These are phyloP conservation scores for Toxicodendron radicans DNA, from an alignment of 345 rosid species.

Conservation along the genomic window DNA sequence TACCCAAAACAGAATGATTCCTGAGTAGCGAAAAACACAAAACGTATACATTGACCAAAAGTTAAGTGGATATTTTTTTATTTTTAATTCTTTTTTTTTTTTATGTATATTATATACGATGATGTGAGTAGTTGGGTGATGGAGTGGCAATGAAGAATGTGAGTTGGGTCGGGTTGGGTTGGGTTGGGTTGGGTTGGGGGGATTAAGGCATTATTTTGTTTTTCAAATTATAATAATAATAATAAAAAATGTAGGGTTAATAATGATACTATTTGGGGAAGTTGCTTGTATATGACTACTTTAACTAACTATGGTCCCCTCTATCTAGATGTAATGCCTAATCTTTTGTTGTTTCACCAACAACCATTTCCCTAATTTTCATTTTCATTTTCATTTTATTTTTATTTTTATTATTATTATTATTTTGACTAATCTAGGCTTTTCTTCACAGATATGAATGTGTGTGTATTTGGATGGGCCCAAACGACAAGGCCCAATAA, in stretches of 20 bases:
- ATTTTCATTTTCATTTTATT: not conserved
- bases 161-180: constrained; percentile 18
- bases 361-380: constrained; percentile 25
- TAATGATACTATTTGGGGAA: constrained; percentile 4
- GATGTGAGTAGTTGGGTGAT: constrained; percentile 29
- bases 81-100: no score
- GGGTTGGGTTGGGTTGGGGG: not conserved
- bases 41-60: no score
- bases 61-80: no score
- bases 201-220: not conserved
- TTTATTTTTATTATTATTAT: not conserved
- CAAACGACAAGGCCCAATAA: no score
- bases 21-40: no score
- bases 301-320: constrained; percentile 68
- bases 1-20: constrained; percentile 11
- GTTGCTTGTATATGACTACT: constrained; percentile 66
- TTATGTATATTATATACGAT: no score
- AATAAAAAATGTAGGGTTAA: no score
- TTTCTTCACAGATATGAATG: no score
- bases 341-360: constrained; percentile 29
- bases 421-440: not conserved
- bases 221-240: not conserved
- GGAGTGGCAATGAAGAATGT: constrained; percentile 48
- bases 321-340: constrained; percentile 36
- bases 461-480: no score